phyloP scores from a whole-genome alignment of 768 basidiomycete species.

The Russula sp. region DNA sequence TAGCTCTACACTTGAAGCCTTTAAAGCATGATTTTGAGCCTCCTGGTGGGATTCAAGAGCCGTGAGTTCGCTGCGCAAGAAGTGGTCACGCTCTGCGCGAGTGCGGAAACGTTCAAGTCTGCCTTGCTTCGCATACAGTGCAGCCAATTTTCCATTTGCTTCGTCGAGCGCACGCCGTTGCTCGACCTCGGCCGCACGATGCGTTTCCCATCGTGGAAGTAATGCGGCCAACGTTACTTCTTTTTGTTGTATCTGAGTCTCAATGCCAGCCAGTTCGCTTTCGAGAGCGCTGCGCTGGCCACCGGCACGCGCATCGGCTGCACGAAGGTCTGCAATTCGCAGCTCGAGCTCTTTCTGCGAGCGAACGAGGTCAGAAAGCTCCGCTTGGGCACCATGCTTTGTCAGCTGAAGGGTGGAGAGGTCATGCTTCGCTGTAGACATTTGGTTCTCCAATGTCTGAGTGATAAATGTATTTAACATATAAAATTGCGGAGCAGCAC shows the following conservation, averaged over 20 bases:
- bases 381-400: conserved; percentile 69
- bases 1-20: conserved; percentile 45
- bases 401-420: conserved; percentile 63
- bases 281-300: conserved; percentile 58
- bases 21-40: conserved; percentile 50
- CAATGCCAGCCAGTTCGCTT: conserved; percentile 53
- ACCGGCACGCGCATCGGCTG: conserved; percentile 55
- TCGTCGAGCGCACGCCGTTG: conserved; percentile 69
- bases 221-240: conserved; percentile 56
- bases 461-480: background rate
- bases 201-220: conserved; percentile 62
- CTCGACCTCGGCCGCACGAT: conserved; percentile 41
- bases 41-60: conserved; percentile 55
- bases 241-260: conserved; percentile 53
- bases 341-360: conserved; percentile 84
- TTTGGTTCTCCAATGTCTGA: conserved; percentile 69
- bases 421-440: conserved; percentile 60
- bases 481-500: background rate
- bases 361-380: conserved; percentile 81
- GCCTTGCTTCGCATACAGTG: conserved; percentile 86
- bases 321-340: conserved; percentile 65
- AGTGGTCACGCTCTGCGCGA: conserved; percentile 76
- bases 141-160: conserved; percentile 58
- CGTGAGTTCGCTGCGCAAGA: conserved; percentile 69
- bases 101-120: conserved; percentile 80